Conservation (phyloP, 139 green algal species). For the Bryopsis sp. region DNA sequence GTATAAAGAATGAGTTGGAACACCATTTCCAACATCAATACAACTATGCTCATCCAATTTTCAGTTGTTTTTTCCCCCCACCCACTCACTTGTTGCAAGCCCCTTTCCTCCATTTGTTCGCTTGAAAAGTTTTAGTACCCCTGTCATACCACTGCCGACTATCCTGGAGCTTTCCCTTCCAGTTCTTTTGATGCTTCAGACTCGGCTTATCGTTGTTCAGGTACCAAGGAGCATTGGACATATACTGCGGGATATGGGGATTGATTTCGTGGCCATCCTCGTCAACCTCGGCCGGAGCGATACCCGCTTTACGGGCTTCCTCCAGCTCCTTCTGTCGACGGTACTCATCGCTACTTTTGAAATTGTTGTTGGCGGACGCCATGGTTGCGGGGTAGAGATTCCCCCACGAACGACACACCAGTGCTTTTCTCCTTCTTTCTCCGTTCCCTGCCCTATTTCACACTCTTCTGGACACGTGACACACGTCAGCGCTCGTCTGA, state of each 20-base stretch:
- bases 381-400: background rate
- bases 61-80: constrained; percentile 2
- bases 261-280: constrained; percentile 99
- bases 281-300: constrained; percentile 86
- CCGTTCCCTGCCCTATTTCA: no score
- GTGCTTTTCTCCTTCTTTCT: background rate
- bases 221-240: constrained; percentile 96
- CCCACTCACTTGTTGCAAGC: constrained; percentile 88
- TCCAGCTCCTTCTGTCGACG: constrained; percentile 80
- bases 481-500: no score
- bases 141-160: constrained; percentile 81
- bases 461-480: no score
- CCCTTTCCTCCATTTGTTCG: constrained; percentile 91
- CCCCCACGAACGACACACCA: background rate
- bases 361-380: constrained; percentile 16
- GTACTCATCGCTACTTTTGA: constrained; percentile 20
- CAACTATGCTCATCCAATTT: background rate
- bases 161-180: constrained; percentile 54
- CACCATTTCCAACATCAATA: no score
- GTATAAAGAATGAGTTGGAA: no score
- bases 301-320: constrained; percentile 91
- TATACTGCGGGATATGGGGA: constrained; percentile 98
- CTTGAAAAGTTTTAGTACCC: constrained; percentile 85
- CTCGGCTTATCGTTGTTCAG: constrained; percentile 73
- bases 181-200: constrained; percentile 98